A percentile compares a stretch with the other conserved stretches of the same genome.
phyloP scores from a whole-genome alignment of 2,329 filamentous ascomycete genomes.

The Pseudonectria foliicola region DNA sequence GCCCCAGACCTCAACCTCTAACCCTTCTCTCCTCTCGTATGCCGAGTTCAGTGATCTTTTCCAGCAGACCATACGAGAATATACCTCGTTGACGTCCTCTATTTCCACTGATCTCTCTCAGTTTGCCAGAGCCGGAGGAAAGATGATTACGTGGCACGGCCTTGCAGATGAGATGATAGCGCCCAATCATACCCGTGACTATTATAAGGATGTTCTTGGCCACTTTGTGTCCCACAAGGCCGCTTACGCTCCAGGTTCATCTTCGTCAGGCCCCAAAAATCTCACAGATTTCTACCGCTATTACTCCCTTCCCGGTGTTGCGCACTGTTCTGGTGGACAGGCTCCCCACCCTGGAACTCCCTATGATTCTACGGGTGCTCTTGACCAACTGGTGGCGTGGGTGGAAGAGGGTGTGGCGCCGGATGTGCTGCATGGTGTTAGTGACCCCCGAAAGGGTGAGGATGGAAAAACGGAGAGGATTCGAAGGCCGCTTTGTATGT shows the following conservation, averaged over 20 bases:
- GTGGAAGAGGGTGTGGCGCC: constrained; percentile 8
- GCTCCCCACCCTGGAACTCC: constrained; percentile 1
- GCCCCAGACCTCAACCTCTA: not conserved
- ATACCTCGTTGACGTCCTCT: constrained; percentile 10
- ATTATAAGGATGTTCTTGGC: constrained; percentile 6
- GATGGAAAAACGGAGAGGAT: too few species aligned
- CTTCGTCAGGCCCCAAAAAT: too few species aligned
- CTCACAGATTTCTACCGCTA: constrained; percentile 12
- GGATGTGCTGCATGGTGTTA: constrained; percentile 7
- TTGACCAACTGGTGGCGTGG: constrained; percentile 9
- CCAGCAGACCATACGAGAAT: constrained; percentile 8
- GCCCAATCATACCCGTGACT: constrained; percentile 7
- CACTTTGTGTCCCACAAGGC: not conserved
- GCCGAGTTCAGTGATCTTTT: constrained; percentile 5
- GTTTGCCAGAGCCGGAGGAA: constrained; percentile 11
- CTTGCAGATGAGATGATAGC: constrained; percentile 10
- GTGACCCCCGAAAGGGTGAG: too few species aligned
- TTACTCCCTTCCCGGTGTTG: constrained; percentile 10
- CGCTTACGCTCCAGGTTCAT: too few species aligned
- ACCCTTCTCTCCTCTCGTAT: not conserved
- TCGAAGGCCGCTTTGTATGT: too few species aligned
- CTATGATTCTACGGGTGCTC: constrained; percentile 4
- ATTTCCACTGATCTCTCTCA: constrained; percentile 8
- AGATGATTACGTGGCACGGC: constrained; percentile 13
- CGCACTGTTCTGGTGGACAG: too few species aligned